Conservation (phyloP, 2,329 filamentous ascomycete genomes). For the Arachnopeziza araneosa region DNA sequence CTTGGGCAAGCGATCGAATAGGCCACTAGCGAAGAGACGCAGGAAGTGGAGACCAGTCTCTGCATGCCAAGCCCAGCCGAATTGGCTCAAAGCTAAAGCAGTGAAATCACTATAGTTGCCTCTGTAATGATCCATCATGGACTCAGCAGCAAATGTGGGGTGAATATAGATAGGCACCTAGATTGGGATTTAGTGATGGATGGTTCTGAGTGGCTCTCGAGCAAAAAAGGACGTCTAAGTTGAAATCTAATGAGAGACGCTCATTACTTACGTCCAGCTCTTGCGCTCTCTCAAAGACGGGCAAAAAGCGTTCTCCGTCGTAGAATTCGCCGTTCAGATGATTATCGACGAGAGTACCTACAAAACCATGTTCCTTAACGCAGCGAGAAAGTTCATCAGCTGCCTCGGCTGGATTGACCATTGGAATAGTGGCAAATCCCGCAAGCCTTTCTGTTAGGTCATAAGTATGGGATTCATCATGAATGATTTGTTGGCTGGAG, state of each 20-base stretch:
- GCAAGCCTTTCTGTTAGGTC: slow-evolving; percentile 27
- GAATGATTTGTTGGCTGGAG: background rate
- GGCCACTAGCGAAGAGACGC: slow-evolving; percentile 43
- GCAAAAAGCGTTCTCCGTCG: slow-evolving; percentile 38
- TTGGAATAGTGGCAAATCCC: slow-evolving; percentile 39
- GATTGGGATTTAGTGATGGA: background rate
- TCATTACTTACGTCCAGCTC: slow-evolving; percentile 29
- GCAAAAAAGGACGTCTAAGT: no score
- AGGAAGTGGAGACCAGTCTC: slow-evolving; percentile 44
- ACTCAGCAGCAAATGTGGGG: slow-evolving; percentile 33
- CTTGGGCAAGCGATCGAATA: slow-evolving; percentile 49
- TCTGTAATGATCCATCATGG: slow-evolving; percentile 25
- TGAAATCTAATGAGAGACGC: no score
- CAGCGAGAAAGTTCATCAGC: slow-evolving; percentile 35
- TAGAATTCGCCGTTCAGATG: slow-evolving; percentile 37
- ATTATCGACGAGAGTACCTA: slow-evolving; percentile 43
- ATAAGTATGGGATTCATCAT: background rate
- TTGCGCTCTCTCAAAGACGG: slow-evolving; percentile 30
- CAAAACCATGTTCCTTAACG: slow-evolving; percentile 39
- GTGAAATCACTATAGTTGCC: slow-evolving; percentile 29
- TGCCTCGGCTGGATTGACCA: slow-evolving; percentile 32
- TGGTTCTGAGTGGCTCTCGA: background rate
- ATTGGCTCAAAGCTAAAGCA: slow-evolving; percentile 33
- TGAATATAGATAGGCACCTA: slow-evolving; percentile 38
- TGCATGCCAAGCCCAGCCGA: slow-evolving; percentile 46